phyloP scores from a whole-genome alignment of 164 flowering plant species.

The Nelumbo lutea region DNA sequence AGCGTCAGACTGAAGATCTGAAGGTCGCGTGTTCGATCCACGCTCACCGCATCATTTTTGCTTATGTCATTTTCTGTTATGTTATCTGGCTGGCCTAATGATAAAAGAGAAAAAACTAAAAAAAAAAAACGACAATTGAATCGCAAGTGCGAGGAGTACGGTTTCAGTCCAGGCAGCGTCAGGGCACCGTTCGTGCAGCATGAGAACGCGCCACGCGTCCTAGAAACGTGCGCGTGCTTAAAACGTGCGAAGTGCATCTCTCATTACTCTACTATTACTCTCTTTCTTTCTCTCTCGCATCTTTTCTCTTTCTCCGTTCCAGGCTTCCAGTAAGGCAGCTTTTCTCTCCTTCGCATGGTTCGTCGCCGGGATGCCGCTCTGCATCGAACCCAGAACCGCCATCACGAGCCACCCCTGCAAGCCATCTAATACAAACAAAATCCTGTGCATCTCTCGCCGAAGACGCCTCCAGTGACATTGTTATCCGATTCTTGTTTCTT shows the following conservation, averaged over 20 bases:
- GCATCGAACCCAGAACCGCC: constrained; percentile 6
- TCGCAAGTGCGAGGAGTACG: no score
- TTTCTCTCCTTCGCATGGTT: constrained; percentile 17
- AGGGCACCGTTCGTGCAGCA: no score
- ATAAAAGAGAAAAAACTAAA: no score
- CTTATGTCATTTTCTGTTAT: no score
- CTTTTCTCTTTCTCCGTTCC: constrained; percentile 15
- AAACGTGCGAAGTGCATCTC: no score
- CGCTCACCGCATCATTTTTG: constrained; percentile 40
- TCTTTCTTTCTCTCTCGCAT: not conserved
- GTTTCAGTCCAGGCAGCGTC: no score
- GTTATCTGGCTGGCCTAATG: no score
- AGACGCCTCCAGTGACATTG: constrained; percentile 26
- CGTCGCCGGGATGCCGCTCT: constrained; percentile 21
- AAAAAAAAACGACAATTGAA: no score
- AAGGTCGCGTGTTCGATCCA: constrained; percentile 76
- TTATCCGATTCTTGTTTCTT: not conserved
- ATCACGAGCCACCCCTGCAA: constrained; percentile 1
- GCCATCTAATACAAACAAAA: not conserved
- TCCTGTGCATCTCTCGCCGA: not conserved
- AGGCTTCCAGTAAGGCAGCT: not conserved
- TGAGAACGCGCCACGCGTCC: no score
- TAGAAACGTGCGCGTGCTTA: no score
- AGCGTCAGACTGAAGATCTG: constrained; percentile 77
- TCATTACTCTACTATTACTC: no score